Percentiles rank a stretch among this genome's conserved stretches.
Conservation (phyloP, 2,329 filamentous ascomycete species). For the Aspergillus luchuensis region DNA sequence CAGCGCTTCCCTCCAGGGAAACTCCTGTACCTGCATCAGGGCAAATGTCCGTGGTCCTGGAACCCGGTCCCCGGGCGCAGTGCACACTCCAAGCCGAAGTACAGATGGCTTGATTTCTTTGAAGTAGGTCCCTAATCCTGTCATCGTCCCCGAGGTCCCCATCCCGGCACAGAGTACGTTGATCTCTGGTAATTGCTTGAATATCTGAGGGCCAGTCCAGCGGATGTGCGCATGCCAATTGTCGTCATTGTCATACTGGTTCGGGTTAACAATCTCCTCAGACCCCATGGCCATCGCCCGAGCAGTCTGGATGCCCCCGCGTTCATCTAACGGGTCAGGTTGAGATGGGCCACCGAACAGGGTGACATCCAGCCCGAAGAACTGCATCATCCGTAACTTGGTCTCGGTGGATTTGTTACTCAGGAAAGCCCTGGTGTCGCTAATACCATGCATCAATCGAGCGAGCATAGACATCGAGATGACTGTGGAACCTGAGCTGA, state of each 20-base stretch:
- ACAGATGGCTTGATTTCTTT: conserved; percentile 49
- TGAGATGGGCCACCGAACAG: conserved; percentile 63
- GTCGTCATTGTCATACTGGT: conserved; percentile 59
- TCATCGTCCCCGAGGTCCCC: conserved; percentile 59
- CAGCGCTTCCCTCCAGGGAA: conserved; percentile 60
- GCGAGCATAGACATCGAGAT: conserved; percentile 61
- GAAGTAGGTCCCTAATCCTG: conserved; percentile 55
- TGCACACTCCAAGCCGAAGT: conserved; percentile 53
- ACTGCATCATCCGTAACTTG: conserved; percentile 59
- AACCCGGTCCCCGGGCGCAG: conserved; percentile 58
- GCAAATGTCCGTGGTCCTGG: conserved; percentile 60
- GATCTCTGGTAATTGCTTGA: conserved; percentile 58
- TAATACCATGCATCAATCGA: conserved; percentile 53
- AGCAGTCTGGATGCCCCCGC: conserved; percentile 57
- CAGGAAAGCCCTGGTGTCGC: conserved; percentile 58
- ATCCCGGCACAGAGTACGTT: conserved; percentile 59
- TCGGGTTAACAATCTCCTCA: conserved; percentile 53
- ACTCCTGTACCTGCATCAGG: conserved; percentile 54
- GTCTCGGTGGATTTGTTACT: conserved; percentile 61
- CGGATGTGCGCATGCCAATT: conserved; percentile 52
- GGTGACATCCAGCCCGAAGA: conserved; percentile 61
- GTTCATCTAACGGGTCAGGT: conserved; percentile 56
- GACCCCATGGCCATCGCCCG: conserved; percentile 46
- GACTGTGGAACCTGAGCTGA: conserved; percentile 64
- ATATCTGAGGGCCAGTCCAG: conserved; percentile 63